These are phyloP conservation scores for Arthrobotrys entomopaga DNA, from an alignment of 2,329 filamentous ascomycete species.

Conservation along the genomic window DNA sequence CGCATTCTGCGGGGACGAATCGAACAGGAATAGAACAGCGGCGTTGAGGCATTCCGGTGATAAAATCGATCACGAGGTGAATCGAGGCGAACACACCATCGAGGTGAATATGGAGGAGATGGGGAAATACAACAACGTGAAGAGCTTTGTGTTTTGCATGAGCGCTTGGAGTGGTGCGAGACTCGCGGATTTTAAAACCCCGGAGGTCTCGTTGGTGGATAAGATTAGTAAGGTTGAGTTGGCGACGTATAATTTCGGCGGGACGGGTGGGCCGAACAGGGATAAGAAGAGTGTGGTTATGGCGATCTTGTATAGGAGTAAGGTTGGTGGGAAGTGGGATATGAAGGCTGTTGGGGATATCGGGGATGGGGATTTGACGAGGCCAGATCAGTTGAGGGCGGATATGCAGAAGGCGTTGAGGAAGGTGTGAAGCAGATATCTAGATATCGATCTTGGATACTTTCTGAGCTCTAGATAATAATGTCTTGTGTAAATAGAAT, in stretches of 20 bases:
- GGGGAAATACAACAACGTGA: conserved; percentile 10
- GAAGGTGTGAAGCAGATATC: conserved; percentile 18
- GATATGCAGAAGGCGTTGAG: conserved; percentile 39
- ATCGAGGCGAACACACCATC: conserved; percentile 32
- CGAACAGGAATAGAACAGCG: conserved; percentile 18
- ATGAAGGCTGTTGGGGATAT: conserved; percentile 54
- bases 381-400: conserved; percentile 15
- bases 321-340: conserved; percentile 43
- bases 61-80: conserved; percentile 22
- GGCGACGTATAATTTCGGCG: conserved; percentile 50
- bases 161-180: conserved; percentile 32
- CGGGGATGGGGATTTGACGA: conserved; percentile 44
- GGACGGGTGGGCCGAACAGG: conserved; percentile 17
- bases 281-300: conserved; percentile 53
- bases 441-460: not conserved
- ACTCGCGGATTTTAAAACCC: conserved; percentile 34
- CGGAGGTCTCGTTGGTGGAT: conserved; percentile 40
- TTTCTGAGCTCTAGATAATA: not conserved
- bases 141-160: conserved; percentile 52
- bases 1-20: conserved; percentile 37
- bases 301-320: conserved; percentile 31
- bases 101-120: conserved; percentile 33
- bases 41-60: conserved; percentile 42
- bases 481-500: not conserved
- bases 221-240: conserved; percentile 34